These are phyloP conservation scores for Hemileia vastatrix DNA, from an alignment of 1,284 basidiomycete genomes.

Conservation along the genomic window DNA sequence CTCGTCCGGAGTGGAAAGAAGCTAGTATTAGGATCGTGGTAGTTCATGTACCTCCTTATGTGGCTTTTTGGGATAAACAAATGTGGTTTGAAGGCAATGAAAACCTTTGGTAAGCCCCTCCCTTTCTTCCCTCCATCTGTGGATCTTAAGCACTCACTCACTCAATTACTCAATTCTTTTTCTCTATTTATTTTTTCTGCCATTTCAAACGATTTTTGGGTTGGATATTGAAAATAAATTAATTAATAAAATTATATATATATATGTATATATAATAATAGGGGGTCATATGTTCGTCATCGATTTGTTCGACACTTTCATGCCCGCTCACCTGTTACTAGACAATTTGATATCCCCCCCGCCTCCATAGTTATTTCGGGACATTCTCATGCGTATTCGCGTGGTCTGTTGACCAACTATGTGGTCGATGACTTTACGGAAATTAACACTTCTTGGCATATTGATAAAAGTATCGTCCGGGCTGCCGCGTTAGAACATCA, in stretches of 20 bases:
- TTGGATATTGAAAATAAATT: no score
- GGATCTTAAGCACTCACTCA: not conserved
- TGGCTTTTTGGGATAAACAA: slow-evolving; percentile 30
- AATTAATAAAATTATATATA: no score
- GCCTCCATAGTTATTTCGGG: slow-evolving; percentile 30
- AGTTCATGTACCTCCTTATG: slow-evolving; percentile 34
- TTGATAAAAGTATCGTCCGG: slow-evolving; percentile 9
- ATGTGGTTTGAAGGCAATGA: slow-evolving; percentile 30
- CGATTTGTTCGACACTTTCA: slow-evolving; percentile 27
- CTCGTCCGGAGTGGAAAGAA: slow-evolving; percentile 25
- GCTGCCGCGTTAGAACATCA: slow-evolving; percentile 22
- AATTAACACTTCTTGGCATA: not conserved
- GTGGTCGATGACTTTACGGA: slow-evolving; percentile 22
- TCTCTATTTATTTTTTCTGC: not conserved
- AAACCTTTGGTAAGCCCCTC: slow-evolving; percentile 26
- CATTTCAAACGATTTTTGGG: not conserved
- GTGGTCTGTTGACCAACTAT: slow-evolving; percentile 28
- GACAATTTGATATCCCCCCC: slow-evolving; percentile 2
- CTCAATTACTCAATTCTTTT: not conserved
- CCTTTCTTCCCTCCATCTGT: not conserved
- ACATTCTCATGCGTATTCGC: slow-evolving; percentile 32
- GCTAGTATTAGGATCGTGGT: slow-evolving; percentile 30
- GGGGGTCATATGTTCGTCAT: slow-evolving; percentile 30
- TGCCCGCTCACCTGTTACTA: slow-evolving; percentile 2
- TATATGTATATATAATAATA: slow-evolving; percentile 8